phyloP scores from a whole-genome alignment of 176 grass and related monocot genomes.

The Hsuehochloa calcarea region DNA sequence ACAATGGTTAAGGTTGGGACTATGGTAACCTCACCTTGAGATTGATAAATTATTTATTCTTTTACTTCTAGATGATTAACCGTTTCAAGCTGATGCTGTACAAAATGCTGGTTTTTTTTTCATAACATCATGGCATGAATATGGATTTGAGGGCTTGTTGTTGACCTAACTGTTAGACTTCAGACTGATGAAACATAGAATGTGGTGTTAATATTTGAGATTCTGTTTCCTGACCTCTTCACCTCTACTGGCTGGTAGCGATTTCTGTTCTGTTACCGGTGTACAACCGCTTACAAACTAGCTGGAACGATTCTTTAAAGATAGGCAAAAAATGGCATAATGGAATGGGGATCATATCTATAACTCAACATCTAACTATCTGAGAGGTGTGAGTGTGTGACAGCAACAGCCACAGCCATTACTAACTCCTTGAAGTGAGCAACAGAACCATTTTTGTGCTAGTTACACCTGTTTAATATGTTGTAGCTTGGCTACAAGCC shows the following conservation, averaged over 20 bases:
- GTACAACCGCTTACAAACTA: neutral
- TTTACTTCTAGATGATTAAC: neutral
- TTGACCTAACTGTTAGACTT: neutral
- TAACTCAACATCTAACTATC: neutral
- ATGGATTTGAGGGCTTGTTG: neutral
- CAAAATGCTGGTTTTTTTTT: constrained; percentile 8
- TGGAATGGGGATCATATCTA: neutral
- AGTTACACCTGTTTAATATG: neutral
- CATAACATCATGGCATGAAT: constrained; percentile 8
- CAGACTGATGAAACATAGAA: neutral
- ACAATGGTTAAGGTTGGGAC: constrained; percentile 91
- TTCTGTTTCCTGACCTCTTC: neutral
- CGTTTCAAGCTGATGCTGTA: neutral
- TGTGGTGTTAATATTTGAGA: neutral
- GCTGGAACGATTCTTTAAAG: neutral
- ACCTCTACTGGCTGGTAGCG: neutral
- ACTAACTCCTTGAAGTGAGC: neutral
- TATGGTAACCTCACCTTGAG: neutral
- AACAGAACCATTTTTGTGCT: neutral
- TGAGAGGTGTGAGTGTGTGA: neutral
- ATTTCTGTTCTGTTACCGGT: neutral
- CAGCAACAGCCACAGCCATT: neutral
- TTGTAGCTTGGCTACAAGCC: constrained; percentile 16
- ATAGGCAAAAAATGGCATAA: neutral
- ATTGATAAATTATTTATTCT: constrained; percentile 9